Evolutionary conservation across 805 yeast species (phyloP).

Genomic region (Ogataea naganishii): DNA sequence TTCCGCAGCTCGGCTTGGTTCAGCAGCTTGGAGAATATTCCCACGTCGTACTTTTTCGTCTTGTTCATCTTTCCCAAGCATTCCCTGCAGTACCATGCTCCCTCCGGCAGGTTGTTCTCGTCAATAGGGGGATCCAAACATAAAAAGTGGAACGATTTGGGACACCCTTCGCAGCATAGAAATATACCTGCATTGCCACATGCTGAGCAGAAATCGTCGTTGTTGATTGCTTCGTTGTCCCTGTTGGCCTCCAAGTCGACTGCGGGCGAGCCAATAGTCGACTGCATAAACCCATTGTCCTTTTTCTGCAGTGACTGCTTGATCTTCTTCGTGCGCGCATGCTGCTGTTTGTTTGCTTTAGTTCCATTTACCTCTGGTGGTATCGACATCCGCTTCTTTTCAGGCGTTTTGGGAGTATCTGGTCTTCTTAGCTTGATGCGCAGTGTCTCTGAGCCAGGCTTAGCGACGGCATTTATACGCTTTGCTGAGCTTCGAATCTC

Average conservation of each 20-base stretch:
- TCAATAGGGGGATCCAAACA: slow-evolving; percentile 89
- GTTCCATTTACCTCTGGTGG: neutral
- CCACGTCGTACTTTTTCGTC: slow-evolving; percentile 22
- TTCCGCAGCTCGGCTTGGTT: slow-evolving; percentile 50
- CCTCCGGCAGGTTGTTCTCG: slow-evolving; percentile 69
- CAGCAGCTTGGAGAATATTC: slow-evolving; percentile 47
- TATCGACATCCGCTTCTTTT: neutral
- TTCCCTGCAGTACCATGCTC: slow-evolving; percentile 81
- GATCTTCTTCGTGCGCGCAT: slow-evolving; percentile 10
- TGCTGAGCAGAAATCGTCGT: slow-evolving; percentile 86
- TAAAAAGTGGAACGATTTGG: slow-evolving; percentile 82
- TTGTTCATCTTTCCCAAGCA: slow-evolving; percentile 40
- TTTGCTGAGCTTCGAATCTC: slow-evolving; percentile 8
- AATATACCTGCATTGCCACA: slow-evolving; percentile 88
- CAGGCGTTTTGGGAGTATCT: neutral
- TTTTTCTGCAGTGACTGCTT: slow-evolving; percentile 15
- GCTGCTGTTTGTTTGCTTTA: slow-evolving; percentile 1
- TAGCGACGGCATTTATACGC: neutral
- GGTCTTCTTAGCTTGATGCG: no score
- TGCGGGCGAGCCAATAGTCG: neutral
- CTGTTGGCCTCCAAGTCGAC: slow-evolving; percentile 1
- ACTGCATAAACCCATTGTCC: slow-evolving; percentile 7
- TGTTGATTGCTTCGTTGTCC: slow-evolving; percentile 24
- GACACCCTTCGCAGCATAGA: slow-evolving; percentile 91
- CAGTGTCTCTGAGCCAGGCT: slow-evolving; percentile 1